Base-by-base conservation (phyloP, 345 rosid species). In the Moringa oleifera region DNA sequence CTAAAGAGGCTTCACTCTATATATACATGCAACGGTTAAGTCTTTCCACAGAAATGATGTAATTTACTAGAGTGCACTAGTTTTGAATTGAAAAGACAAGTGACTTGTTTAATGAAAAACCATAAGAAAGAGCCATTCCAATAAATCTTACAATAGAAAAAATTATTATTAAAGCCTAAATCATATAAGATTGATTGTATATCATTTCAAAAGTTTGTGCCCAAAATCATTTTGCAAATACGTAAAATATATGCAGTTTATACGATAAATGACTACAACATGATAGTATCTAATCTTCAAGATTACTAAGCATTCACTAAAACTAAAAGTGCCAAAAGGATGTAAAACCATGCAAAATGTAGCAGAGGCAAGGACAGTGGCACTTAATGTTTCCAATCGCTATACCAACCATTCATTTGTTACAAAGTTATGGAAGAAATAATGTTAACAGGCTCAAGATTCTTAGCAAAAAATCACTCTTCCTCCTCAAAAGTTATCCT, bases 101-200 rank as follows among this genome's bases (percentile, higher is more conserved):
- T 23, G 90, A 79, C 67, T 59, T 59, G 68, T 87, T 87, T 62
- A 87, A 50, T 22, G 94, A 82, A 71, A 87, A 84, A 56, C 90
- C 94, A 58, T 87, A 84, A 2, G 94, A 84, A 65, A 87, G 77
- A 24, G 94, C 86, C 90, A 87, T 80, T 68, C 94, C 94, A 8
- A 87, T 76, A 57, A 87, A 87, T 55, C 94, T 90, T 87, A 83
- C n/a, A n/a, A n/a, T n/a, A n/a, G n/a, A n/a, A n/a, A n/a, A 25
- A 63, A 2, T 55, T 54, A n/a, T 8, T 20, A 22, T 0, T 10
- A 11, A 46, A 36, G 28, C 3, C 24, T 31, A n/a, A 20, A 23
- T 2, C n/a, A 20, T 65, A 23, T 19, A 49, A 10, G 5, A 55
- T 49, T 25, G 61, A 23, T 55, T 37, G 59, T n/a, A 45, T 57